A percentile compares a stretch with the other conserved stretches of the same genome.
Conservation (phyloP, 352 stramenopile species). For the Globisporangium solare region DNA sequence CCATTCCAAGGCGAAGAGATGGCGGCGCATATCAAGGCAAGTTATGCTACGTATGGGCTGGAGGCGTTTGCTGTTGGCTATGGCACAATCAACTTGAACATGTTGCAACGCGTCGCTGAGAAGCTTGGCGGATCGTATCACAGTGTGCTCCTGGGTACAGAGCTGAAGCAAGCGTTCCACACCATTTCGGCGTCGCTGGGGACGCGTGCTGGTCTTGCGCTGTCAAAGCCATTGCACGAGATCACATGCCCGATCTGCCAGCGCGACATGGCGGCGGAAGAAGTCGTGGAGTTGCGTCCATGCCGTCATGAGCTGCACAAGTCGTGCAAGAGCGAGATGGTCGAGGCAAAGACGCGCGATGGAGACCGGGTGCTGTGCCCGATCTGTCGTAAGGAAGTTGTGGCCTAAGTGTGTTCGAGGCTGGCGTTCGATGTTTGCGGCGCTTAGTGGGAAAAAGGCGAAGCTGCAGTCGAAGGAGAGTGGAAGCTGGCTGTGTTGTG, state of each 20-base stretch:
- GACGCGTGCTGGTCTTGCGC: conserved; percentile 45
- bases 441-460: too few relatives aligned
- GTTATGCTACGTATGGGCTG: conserved; percentile 58
- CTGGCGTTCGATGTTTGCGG: too few relatives aligned
- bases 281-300: conserved; percentile 33
- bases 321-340: conserved; percentile 30
- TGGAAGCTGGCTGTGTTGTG: too few relatives aligned
- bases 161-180: conserved; percentile 73
- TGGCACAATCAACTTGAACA: conserved; percentile 50
- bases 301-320: conserved; percentile 57
- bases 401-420: not conserved
- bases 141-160: conserved; percentile 52
- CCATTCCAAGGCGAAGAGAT: conserved; percentile 25
- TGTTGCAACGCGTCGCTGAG: conserved; percentile 50
- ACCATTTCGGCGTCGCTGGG: conserved; percentile 70
- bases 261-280: conserved; percentile 44
- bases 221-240: conserved; percentile 58
- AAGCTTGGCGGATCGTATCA: conserved; percentile 59
- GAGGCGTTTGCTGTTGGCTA: conserved; percentile 70
- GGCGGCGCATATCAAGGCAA: conserved; percentile 42
- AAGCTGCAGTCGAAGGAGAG: too few relatives aligned
- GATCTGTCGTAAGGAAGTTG: not conserved
- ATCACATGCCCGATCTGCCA: conserved; percentile 52
- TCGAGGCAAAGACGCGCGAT: conserved; percentile 18
- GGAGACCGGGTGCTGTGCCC: not conserved